Base-by-base conservation (phyloP, 148 eudicot genomes). In the Chenopodium quinoa region DNA sequence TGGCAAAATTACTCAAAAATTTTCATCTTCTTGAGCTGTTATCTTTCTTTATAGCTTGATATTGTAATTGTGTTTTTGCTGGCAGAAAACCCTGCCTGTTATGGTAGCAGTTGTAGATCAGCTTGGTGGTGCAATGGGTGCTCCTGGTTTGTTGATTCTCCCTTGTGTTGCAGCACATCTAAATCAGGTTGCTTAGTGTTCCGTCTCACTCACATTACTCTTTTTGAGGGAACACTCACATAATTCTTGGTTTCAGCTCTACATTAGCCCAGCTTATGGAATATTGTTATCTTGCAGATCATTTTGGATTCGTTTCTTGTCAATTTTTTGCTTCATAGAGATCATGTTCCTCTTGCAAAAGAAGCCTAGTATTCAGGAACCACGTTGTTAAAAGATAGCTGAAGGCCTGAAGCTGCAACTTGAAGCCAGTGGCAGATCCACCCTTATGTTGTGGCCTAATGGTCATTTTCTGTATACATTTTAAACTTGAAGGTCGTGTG, bases 111-210 rank as follows among this genome's bases (percentile, higher is more conserved):
- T 94, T 52, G 97, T 94, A 22, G 97, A 94, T 72, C 97, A 93
- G 89, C 94, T 94, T 19, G 92, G 92, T 68, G 92, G 94, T 86
- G 88, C 95, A 58, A 73, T 96, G 60, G 99, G 99, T 32, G 93
- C 89, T 86, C 82, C 98, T 69, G 98, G 98, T 75, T 86, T 96
- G 88, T 86, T 96, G 75, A 92, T 94, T 86, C 89, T 96, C 78
- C 99, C 99, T 46, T 91, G 98, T 85, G 94, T 96, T 77, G 98
- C 98, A 67, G 98, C 98, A 29, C 99, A 96, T 87, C 71, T 96
- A 73, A 91, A 87, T 86, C 99, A 96, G 98, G 99, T 95, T 66
- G 37, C 29, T 78, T 34, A 5, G 23, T 37, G 23, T 14, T 64
- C 65, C 17, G 27, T 79, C 37, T 82, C 54, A 17, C n/a, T 68